Percentiles rank a stretch among this genome's conserved stretches.
phyloP scores from a whole-genome alignment of 2,329 filamentous ascomycete species.

The Pseudocercospora pini-densiflorae region DNA sequence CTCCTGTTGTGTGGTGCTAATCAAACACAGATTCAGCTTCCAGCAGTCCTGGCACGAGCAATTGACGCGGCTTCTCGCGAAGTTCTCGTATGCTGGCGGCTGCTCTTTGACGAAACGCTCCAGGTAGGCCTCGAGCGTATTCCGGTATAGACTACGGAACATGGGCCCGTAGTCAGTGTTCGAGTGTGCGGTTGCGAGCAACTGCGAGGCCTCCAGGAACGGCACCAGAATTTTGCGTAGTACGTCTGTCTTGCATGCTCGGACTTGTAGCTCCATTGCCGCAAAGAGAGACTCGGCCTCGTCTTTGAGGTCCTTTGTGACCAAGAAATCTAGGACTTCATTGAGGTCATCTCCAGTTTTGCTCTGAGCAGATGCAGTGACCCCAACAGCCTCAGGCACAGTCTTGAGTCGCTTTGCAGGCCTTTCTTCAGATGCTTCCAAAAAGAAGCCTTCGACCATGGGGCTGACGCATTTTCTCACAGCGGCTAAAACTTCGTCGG shows the following conservation, averaged over 20 bases:
- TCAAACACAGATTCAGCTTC: not conserved
- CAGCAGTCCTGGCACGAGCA: slow-evolving; percentile 4
- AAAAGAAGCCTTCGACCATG: not conserved
- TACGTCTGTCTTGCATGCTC: not conserved
- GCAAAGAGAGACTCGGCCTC: not conserved
- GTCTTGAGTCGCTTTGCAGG: not conserved
- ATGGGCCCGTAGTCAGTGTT: not conserved
- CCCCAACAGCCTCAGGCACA: not conserved
- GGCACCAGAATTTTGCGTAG: not conserved
- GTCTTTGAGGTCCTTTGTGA: not conserved
- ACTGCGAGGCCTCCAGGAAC: not conserved
- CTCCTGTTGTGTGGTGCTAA: slow-evolving; percentile 1
- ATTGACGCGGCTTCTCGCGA: not conserved
- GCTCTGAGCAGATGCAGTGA: not conserved
- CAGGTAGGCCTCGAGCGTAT: not conserved
- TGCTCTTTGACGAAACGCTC: slow-evolving; percentile 2
- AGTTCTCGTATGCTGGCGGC: not conserved
- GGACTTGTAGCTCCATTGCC: not conserved
- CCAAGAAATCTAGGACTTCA: not conserved
- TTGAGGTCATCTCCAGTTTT: not conserved
- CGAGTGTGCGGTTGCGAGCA: not conserved
- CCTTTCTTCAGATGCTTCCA: not conserved
- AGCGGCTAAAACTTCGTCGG: not conserved
- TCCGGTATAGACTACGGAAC: not conserved
- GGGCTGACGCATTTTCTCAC: not conserved